phyloP scores from a whole-genome alignment of 2,329 filamentous ascomycete genomes.

The Pseudogymnoascus destructans region DNA sequence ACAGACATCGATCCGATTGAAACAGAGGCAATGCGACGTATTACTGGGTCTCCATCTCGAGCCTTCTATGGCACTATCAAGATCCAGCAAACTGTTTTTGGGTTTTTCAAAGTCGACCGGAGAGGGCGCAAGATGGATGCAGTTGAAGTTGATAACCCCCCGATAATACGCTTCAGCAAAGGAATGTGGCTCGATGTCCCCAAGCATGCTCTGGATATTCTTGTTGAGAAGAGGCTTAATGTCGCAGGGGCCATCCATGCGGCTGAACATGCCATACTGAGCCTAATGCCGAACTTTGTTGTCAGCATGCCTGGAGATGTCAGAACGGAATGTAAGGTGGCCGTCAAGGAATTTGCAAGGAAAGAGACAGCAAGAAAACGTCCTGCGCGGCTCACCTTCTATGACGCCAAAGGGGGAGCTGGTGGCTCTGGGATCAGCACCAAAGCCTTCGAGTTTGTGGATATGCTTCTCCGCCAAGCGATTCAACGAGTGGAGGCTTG shows the following conservation, averaged over 20 bases:
- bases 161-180: constrained; percentile 70
- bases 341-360: constrained; percentile 73
- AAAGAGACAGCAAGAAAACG: constrained; percentile 60
- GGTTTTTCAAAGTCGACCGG: constrained; percentile 94
- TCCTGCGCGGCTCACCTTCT: constrained; percentile 81
- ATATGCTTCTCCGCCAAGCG: constrained; percentile 63
- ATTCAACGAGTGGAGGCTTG: constrained; percentile 65
- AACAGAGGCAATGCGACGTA: constrained; percentile 71
- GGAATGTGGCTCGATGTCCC: constrained; percentile 96
- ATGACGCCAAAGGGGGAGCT: constrained; percentile 83
- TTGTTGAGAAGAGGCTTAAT: constrained; percentile 60
- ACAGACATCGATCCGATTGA: constrained; percentile 91
- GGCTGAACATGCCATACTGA: constrained; percentile 81
- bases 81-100: constrained; percentile 80
- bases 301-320: constrained; percentile 84
- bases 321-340: constrained; percentile 84
- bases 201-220: constrained; percentile 61
- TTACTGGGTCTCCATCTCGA: constrained; percentile 46
- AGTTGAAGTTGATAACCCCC: constrained; percentile 83
- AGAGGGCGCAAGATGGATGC: constrained; percentile 78
- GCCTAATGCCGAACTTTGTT: constrained; percentile 80
- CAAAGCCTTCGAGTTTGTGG: constrained; percentile 88
- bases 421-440: constrained; percentile 75
- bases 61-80: constrained; percentile 81
- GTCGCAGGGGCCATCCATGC: constrained; percentile 86